These are phyloP conservation scores for Akanthomyces lecanii DNA, from an alignment of 2,329 filamentous ascomycete genomes.

Conservation along the genomic window DNA sequence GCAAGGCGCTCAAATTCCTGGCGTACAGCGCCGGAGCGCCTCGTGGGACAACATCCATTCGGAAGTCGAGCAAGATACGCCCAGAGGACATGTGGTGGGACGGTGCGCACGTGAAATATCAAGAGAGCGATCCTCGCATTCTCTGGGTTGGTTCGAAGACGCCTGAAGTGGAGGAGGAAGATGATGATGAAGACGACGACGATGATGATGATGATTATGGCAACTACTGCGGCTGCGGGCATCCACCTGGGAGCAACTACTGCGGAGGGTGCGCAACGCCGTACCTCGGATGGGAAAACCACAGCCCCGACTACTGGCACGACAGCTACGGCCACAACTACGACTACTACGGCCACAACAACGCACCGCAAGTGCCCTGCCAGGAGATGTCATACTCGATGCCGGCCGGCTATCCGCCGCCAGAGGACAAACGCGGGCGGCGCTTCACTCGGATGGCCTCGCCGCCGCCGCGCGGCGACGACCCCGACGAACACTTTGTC, in stretches of 20 bases:
- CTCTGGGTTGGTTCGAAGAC: not conserved
- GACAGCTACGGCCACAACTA: not conserved
- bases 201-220: not conserved
- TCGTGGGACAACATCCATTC: slow-evolving; percentile 21
- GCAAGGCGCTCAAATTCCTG: slow-evolving; percentile 24
- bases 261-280: not conserved
- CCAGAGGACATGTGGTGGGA: slow-evolving; percentile 22
- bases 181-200: not conserved
- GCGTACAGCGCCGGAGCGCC: slow-evolving; percentile 28
- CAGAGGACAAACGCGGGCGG: not conserved
- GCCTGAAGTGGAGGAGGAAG: not conserved
- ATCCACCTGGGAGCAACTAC: not conserved
- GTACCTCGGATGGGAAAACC: not conserved
- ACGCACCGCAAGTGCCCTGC: not conserved
- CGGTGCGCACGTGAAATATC: not conserved
- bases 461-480: not conserved
- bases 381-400: not conserved
- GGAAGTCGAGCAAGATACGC: slow-evolving; percentile 27
- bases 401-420: not conserved
- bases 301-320: too few species aligned
- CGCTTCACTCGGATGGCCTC: not conserved
- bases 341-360: not conserved
- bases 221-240: not conserved
- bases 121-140: not conserved
- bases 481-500: not conserved